Conservation (phyloP, 2,329 filamentous ascomycete genomes). For the Colletotrichum ledebouriae region DNA sequence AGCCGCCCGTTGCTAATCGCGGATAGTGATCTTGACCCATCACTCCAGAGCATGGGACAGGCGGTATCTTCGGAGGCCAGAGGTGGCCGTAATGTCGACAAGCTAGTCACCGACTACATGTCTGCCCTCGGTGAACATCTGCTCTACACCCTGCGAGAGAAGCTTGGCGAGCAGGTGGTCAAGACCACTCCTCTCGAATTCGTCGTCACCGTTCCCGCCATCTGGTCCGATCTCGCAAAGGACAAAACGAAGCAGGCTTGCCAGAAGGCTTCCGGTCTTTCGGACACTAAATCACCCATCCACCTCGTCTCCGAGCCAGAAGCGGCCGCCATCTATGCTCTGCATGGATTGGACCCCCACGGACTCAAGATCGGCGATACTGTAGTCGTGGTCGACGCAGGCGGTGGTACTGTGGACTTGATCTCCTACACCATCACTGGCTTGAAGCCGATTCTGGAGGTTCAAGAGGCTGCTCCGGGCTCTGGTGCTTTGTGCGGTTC, state of each 20-base stretch:
- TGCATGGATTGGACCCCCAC: constrained; percentile 58
- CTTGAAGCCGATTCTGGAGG: constrained; percentile 58
- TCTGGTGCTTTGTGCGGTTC: constrained; percentile 65
- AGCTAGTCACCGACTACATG: constrained; percentile 63
- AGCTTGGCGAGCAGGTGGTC: constrained; percentile 58
- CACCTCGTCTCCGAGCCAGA: constrained; percentile 66
- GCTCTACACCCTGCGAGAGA: constrained; percentile 57
- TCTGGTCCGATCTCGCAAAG: constrained; percentile 69
- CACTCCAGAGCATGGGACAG: constrained; percentile 51
- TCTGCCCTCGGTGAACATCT: constrained; percentile 64
- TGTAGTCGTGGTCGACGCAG: constrained; percentile 67
- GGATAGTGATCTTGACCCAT: constrained; percentile 54
- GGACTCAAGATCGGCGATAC: constrained; percentile 59
- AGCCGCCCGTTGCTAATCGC: not conserved
- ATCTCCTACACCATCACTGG: constrained; percentile 65
- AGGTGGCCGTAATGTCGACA: constrained; percentile 53
- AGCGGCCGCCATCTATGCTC: constrained; percentile 64
- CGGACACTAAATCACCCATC: constrained; percentile 51
- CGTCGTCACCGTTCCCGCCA: constrained; percentile 69
- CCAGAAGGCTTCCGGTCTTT: constrained; percentile 52
- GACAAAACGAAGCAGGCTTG: constrained; percentile 62
- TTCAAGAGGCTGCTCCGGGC: constrained; percentile 63
- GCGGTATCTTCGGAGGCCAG: constrained; percentile 47
- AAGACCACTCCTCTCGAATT: constrained; percentile 63
- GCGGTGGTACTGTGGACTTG: constrained; percentile 67